phyloP scores from a whole-genome alignment of 202 grass and related monocot genomes.

The Cymbopogon flexuosus region DNA sequence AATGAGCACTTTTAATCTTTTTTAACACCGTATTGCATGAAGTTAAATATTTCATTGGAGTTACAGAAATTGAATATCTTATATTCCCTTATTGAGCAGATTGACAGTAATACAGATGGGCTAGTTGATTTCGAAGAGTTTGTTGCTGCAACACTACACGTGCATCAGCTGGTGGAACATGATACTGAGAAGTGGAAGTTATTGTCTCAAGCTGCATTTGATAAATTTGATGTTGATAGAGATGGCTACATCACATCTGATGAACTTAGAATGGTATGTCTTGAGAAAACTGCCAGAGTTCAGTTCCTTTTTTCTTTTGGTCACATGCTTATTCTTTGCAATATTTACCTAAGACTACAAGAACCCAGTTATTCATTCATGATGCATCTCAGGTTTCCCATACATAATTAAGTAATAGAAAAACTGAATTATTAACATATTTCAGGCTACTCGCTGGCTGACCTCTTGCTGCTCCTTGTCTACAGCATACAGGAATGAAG shows the following conservation, averaged over 20 bases:
- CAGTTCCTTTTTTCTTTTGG: not conserved
- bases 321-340: not conserved
- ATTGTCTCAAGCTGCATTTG: constrained; percentile 71
- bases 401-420: not conserved
- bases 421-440: not conserved
- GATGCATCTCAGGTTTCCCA: not conserved
- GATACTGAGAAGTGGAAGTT: constrained; percentile 73
- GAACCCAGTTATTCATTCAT: not conserved
- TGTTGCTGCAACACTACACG: constrained; percentile 82
- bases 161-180: constrained; percentile 79
- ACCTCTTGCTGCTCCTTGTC: constrained; percentile 10
- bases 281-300: not conserved
- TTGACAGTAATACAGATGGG: constrained; percentile 94
- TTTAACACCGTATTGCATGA: not conserved
- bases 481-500: constrained; percentile 77
- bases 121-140: constrained; percentile 90
- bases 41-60: constrained; percentile 12
- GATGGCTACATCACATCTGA: constrained; percentile 94
- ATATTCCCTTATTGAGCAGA: constrained; percentile 43
- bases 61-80: not conserved
- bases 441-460: constrained; percentile 3
- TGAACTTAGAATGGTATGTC: constrained; percentile 76
- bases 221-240: constrained; percentile 81
- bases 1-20: not conserved
- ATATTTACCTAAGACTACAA: not conserved